phyloP scores from a whole-genome alignment of 139 green algal species.

The Chlamydomonas eustigma region DNA sequence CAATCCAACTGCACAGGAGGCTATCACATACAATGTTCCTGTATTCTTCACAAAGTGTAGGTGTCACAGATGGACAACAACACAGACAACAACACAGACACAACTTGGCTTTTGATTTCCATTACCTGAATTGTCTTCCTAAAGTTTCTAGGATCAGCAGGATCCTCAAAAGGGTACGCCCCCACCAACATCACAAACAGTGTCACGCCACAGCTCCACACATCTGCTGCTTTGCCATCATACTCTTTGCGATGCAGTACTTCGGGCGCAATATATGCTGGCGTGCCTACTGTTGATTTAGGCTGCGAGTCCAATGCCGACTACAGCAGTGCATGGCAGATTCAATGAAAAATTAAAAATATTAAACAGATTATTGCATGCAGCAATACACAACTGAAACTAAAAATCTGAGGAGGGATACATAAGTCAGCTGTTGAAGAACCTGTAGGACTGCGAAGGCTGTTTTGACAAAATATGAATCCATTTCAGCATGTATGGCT shows the following conservation, averaged over 20 bases:
- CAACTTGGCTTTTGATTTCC: not conserved
- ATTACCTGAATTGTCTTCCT: constrained; percentile 92
- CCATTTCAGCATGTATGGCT: not conserved
- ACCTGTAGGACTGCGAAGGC: too few species aligned
- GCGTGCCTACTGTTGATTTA: constrained; percentile 98
- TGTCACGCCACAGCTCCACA: constrained; percentile 97
- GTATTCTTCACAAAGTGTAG: too few species aligned
- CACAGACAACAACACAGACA: not conserved
- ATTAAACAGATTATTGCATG: too few species aligned
- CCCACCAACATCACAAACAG: constrained; percentile 96
- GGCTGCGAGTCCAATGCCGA: constrained; percentile 86
- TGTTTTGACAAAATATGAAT: too few species aligned
- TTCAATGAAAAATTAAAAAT: too few species aligned
- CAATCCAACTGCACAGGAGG: not conserved
- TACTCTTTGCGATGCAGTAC: constrained; percentile 85
- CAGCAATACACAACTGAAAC: too few species aligned
- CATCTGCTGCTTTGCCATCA: constrained; percentile 89
- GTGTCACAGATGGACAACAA: not conserved
- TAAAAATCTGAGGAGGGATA: too few species aligned
- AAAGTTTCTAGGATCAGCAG: constrained; percentile 92
- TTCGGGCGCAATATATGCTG: constrained; percentile 97
- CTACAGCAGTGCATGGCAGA: not conserved
- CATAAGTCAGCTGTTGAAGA: too few species aligned
- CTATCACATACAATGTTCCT: not conserved
- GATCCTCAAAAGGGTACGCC: constrained; percentile 98